Base-by-base conservation (phyloP, 2,329 filamentous ascomycete species). In the Penicillium paneum region DNA sequence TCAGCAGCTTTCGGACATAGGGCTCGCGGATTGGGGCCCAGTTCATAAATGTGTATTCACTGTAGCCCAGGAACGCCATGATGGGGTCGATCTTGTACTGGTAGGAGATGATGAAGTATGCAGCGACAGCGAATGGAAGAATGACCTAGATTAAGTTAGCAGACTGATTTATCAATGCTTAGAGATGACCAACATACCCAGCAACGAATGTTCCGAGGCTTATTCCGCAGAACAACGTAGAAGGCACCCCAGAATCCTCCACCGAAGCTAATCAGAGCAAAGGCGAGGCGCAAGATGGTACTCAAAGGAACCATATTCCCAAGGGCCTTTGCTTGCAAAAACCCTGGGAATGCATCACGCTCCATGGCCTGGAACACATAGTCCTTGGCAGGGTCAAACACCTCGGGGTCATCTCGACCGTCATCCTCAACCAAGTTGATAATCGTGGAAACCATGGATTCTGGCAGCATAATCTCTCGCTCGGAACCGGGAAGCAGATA, bases 331-430 rank as follows among this genome's bases (percentile, higher is more conserved):
- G 91, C 90, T 69, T 93, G 84, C 55, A 99, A 81, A 75, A 99
- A 99, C 1, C 93, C 93, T 0, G 95, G 94, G 71, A 96, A 99
- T n/a, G 95, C 94, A 76, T 99, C 94, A 52, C 95, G 85, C 76
- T 99, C 95, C 94, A 99, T 99, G 32, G 95, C 95, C 76, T 99
- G 95, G 74, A 97, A 99, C 59, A 97, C 94, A 71, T 97, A 99
- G 77, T 99, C 94, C 79, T 99, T 99, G 51, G 94, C 94, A 19
- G 90, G 86, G 71, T 97, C 94, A 67, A 99, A 99, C 12, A 99
- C 89, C 73, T 99, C 94, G 0, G 94, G 94, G 70, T 99, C 94
- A 67, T 97, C 94, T 64, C 94, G 86, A 42, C 91, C 90, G 61
- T 91, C 87, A 63, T 93, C 88, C 75, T 99, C 94, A 59, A 99